Evolutionary conservation across 2,329 filamentous ascomycete genomes (phyloP), one percentile per base, ranked within the genome.

Genomic region (Pestalotiopsis sp.): DNA sequence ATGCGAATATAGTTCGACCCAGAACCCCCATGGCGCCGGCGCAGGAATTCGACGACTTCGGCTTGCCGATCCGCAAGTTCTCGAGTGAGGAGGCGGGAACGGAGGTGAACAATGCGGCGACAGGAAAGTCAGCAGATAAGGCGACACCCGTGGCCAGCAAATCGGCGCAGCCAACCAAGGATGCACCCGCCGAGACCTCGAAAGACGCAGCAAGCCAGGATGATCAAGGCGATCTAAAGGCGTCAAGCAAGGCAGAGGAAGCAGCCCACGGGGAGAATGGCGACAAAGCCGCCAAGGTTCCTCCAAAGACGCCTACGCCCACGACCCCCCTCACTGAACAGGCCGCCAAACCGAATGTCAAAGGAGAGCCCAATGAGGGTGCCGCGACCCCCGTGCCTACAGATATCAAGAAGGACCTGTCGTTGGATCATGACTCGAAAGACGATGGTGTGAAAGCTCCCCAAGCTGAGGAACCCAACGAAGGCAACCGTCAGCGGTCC

Each of bases 21-120:
- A 78, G 77, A 75, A 73, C 75, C 70, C 72, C 74, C 69, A 75
- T 71, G 73, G 73, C 71, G 61, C 58, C 73, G 69, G 74, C 72
- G 67, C 77, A 75, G 63, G 88, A 91, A 74, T 80, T 89, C 68
- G 91, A 93, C 77, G 91, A 93, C 71, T 93, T 93, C 76, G 91
- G 91, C 64, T 80, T 93, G 70, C 90, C 90, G 20, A 85, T 91
- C 70, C 84, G 83, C 76, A 86, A 83, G 73, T 84, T 77, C 73
- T 73, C 78, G 73, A 79, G 76, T 66, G 77, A 80, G 39, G 60
- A 69, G 11, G 63, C 66, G 14, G 69, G 70, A 61, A 56, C 62
- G 44, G 64, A 48, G 9, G 66, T 57, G 59, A 64, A 63, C 48
- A 66, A 68, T 35, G 59, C 56, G 10, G 56, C 52, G 58, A 60